Percentiles rank a stretch among this genome's conserved stretches.
phyloP scores from a whole-genome alignment of 257 asterid genomes.

The Rehmannia glutinosa region DNA sequence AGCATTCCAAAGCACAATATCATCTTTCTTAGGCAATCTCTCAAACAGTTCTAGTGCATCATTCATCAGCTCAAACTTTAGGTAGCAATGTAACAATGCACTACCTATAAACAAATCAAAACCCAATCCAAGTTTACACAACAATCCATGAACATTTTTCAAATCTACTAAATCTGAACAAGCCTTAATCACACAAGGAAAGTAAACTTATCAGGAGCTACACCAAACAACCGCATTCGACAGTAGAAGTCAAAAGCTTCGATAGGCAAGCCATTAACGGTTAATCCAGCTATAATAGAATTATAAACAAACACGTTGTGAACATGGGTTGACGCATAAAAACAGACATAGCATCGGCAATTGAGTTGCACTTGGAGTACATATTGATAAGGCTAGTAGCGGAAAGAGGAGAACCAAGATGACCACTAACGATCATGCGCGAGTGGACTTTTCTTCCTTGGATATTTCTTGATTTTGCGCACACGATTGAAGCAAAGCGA shows the following conservation, averaged over 20 bases:
- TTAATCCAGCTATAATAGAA: conserved; percentile 64
- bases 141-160: conserved; percentile 48
- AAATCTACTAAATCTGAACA: conserved; percentile 36
- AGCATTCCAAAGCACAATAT: conserved; percentile 75
- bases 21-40: conserved; percentile 55
- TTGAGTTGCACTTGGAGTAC: conserved; percentile 76
- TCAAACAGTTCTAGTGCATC: conserved; percentile 63
- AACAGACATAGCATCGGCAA: conserved; percentile 53
- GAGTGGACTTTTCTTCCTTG: conserved; percentile 54
- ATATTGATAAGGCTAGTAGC: conserved; percentile 81
- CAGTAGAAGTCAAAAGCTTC: conserved; percentile 42
- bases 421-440: conserved; percentile 45
- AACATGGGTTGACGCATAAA: conserved; percentile 38
- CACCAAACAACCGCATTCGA: conserved; percentile 47
- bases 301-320: conserved; percentile 67
- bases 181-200: conserved; percentile 74
- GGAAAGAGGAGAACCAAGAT: conserved; percentile 52
- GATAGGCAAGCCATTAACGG: conserved; percentile 30
- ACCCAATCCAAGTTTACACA: conserved; percentile 55
- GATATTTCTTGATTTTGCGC: conserved; percentile 43
- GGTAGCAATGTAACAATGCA: conserved; percentile 56
- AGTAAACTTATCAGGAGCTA: conserved; percentile 75
- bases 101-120: conserved; percentile 67
- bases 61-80: conserved; percentile 43
- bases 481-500: conserved; percentile 62